Base-by-base conservation (phyloP, 106 monocot genomes). In the Acanthochlamys bracteata region DNA sequence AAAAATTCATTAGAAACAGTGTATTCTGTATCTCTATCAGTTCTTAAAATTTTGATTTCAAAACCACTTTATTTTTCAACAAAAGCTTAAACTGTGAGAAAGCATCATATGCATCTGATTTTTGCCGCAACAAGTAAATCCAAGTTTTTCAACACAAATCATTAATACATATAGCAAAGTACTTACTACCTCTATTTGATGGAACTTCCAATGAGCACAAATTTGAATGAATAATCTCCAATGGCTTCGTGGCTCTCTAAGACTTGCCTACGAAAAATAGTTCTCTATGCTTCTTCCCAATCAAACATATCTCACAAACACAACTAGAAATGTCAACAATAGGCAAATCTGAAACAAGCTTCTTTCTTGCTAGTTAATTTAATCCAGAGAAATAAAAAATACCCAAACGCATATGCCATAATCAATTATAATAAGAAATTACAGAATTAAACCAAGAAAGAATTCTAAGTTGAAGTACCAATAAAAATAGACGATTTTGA, bases 331-430 rank as follows among this genome's bases (percentile, higher is more conserved):
- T n/a, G 9, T 61, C 19, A 20, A 61, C 20, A 17, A 9, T n/a
- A n/a, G 61, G 39, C n/a, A 61, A 61, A 17, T 2, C 61, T 15
- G 7, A 27, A 15, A 61, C 61, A n/a, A 61, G 19, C 27, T 41
- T 25, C 33, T 61, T 39, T 3, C 20, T 10, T 10, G 61, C 11
- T 16, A 61, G 19, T 39, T 40, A 41, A n/a, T 61, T 61, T 7
- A 61, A 9, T 4, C 61, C 39, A 15, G n/a, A 33, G 41, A 61
- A 41, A 20, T 61, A 40, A 13, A 53, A 27, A 66, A 53, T 49
- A 1, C 66, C 66, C 26, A 16, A 33, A n/a, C 53, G 19, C 25
- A 66, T 25, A 23, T 66, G 66, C 25, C 53, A 66, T 25, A 66
- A 27, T 53, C 66, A 66, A n/a, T 43, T 43, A 8, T 43, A 7